Base-by-base conservation (phyloP, 441 rosid genomes). In the Mallotus repandus region DNA sequence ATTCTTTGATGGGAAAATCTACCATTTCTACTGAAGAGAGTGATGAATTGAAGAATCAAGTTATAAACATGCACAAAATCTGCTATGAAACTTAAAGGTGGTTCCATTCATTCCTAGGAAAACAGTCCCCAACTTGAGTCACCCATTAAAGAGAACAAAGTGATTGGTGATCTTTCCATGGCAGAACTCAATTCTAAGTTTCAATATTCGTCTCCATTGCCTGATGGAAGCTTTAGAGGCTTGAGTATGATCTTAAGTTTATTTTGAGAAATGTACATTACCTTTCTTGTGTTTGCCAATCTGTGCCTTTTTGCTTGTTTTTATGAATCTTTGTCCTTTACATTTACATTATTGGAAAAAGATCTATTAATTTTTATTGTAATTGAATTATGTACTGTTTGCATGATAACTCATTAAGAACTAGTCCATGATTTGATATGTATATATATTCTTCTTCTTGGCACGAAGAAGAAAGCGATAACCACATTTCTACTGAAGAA, bases 171-270 rank as follows among this genome's bases (percentile, higher is more conserved):
- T 25, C 29, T 25, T 25, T 25, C 29, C 29, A 25, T 25, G 29
- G 29, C 29, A 25, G 29, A 25, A 25, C 29, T 25, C 1, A 25
- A 25, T 25, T 25, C 29, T 1, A 25, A 25, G 1, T 25, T 25
- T 25, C 29, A 25, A 25, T 25, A 0, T 25, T 25, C 29, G 29
- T 25, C 29, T 25, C 29, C 29, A 25, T 25, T 1, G 29, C 29
- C 29, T 25, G 29, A 25, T n/a, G n/a, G n/a, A 22, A 75, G 74
- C 66, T 78, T 74, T 52, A 69, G 43, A 70, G 79, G 70, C 62
- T 73, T 63, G 75, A 67, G 88, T 86, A 84, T 66, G 84, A 77
- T 81, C 69, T 71, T 58, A 16, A 64, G 18, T 75, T 72, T 55
- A 19, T 76, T 16, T 5, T 50, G 16, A 68, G 19, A 29, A 4